These are phyloP conservation scores for Letharia columbiana DNA, from an alignment of 495 filamentous ascomycete species.

Conservation along the genomic window DNA sequence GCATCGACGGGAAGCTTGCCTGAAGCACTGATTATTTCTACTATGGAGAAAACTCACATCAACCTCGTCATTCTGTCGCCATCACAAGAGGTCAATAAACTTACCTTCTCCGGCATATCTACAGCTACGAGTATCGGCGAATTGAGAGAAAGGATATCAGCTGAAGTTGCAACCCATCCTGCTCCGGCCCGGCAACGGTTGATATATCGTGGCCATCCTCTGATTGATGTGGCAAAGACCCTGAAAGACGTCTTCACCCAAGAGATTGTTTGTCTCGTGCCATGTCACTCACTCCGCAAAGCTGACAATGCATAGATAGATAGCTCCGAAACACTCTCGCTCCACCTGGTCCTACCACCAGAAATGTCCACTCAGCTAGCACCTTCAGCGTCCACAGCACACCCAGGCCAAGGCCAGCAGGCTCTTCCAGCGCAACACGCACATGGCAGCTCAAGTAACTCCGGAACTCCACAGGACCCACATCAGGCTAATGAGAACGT, in stretches of 20 bases:
- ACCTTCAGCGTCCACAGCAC: conserved; percentile 5
- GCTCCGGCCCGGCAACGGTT: conserved; percentile 48
- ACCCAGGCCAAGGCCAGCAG: conserved; percentile 5
- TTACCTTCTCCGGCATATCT: conserved; percentile 46
- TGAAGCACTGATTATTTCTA: background rate
- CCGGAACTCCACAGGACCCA: background rate
- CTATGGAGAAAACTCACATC: conserved; percentile 19
- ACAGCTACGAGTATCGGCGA: conserved; percentile 49
- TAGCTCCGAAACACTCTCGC: conserved; percentile 37
- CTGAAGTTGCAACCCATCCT: conserved; percentile 45
- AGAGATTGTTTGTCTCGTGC: conserved; percentile 41
- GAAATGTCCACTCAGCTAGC: conserved; percentile 14
- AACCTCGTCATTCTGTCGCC: conserved; percentile 56
- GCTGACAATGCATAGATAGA: conserved; percentile 34
- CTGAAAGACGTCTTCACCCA: conserved; percentile 51
- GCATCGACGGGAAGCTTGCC: background rate
- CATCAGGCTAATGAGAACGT: background rate
- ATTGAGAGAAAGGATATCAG: conserved; percentile 52
- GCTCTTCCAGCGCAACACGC: conserved; percentile 4
- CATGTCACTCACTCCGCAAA: background rate
- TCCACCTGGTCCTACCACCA: conserved; percentile 58
- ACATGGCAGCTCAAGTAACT: background rate
- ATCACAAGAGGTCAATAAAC: conserved; percentile 45
- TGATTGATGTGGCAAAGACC: conserved; percentile 44
- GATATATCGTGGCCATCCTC: conserved; percentile 56